Evolutionary conservation across 192 early-diverging fungal species (phyloP).

Genomic region (Coemansia sp.): DNA sequence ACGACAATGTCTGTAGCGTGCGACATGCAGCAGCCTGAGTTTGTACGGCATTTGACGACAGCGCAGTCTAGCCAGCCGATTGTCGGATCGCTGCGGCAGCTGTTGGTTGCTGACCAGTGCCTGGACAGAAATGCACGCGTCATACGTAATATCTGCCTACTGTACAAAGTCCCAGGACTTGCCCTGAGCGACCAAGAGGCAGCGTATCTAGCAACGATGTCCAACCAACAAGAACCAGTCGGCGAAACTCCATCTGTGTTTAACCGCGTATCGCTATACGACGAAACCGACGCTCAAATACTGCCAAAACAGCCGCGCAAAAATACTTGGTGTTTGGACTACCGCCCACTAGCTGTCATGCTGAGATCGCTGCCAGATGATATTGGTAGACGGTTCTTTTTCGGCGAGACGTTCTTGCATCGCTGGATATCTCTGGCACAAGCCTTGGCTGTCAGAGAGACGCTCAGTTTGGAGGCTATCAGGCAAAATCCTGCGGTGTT

Average conservation of each 20-base stretch:
- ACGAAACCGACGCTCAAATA: not conserved
- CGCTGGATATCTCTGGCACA: constrained; percentile 52
- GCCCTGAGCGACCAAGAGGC: constrained; percentile 28
- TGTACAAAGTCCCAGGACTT: constrained; percentile 41
- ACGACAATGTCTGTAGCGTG: constrained; percentile 12
- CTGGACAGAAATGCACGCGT: constrained; percentile 45
- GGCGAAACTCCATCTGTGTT: constrained; percentile 5
- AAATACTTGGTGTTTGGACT: constrained; percentile 36
- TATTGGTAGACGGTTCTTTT: constrained; percentile 41
- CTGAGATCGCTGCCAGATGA: constrained; percentile 48
- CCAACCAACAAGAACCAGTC: not conserved
- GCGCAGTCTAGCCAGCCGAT: constrained; percentile 8
- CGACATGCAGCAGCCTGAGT: constrained; percentile 35
- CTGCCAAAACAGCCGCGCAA: constrained; percentile 16
- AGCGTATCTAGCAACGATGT: not conserved
- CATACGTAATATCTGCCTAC: constrained; percentile 50
- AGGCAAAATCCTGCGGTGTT: constrained; percentile 8
- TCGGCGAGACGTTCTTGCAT: constrained; percentile 52
- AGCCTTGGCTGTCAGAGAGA: constrained; percentile 38
- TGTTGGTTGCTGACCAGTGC: constrained; percentile 45
- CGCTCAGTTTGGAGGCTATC: constrained; percentile 16
- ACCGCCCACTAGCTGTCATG: constrained; percentile 44
- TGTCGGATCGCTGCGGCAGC: constrained; percentile 40
- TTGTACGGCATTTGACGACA: not conserved
- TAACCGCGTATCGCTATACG: constrained; percentile 27